Base-by-base conservation (phyloP, 257 asterid species). In the Przewalskia tangutica region DNA sequence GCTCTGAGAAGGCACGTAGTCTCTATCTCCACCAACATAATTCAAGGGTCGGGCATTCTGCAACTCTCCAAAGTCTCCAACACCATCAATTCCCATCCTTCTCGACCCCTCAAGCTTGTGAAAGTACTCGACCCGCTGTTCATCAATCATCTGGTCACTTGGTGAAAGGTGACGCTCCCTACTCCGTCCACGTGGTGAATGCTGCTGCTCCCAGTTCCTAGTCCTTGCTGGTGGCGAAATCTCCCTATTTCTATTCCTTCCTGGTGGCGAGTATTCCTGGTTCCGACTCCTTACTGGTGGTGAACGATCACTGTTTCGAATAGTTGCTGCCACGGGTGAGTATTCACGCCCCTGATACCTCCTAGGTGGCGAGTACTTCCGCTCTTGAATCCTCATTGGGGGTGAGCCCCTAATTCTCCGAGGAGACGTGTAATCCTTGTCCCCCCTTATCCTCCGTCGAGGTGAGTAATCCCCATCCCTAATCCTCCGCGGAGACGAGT, bases 101-200 rank as follows among this genome's bases (percentile, higher is more conserved):
- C 88, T 84, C 3, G 85, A 81, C 60, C 83, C 63, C 73, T 78
- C 86, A 44, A 83, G 85, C 53, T 85, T 88, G 66, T 82, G 77
- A 12, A 83, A 56, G 77, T 87, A 79, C 44, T 84, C 86, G 6
- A 23, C 85, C 13, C 16, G 66, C 20, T 46, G 58, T 67, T 65
- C 77, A 50, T 38, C 66, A n/a, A 65, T 38, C 38, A 50, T 20
- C 46, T 17, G 78, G 50, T 48, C 34, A 38, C 76, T 17, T 44
- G 65, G 78, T 65, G 83, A 81, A 16, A 63, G 40, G 77, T 20
- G 70, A 50, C 16, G 80, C 77, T 67, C 77, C 75, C 83, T 80
- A 70, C 63, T 63, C 75, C 53, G 16, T 79, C 56, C 73, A 79
- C 27, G 70, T 17, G 9, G 76, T n/a, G 62, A 63, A 5, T 17